phyloP scores from a whole-genome alignment of 352 stramenopile genomes.

The Phytophthora colocasiae region DNA sequence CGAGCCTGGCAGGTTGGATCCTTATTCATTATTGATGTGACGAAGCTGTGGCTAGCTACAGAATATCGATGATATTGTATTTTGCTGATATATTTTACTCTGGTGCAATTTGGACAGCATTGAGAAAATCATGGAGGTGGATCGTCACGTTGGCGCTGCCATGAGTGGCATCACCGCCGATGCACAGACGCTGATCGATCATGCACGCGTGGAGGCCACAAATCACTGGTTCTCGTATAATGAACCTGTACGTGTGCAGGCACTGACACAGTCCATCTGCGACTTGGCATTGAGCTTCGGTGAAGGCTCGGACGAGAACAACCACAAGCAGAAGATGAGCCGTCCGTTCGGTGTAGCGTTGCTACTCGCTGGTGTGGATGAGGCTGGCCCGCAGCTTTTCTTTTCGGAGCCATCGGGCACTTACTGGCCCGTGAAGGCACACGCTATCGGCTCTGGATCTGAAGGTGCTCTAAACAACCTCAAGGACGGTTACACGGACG shows the following conservation, averaged over 20 bases:
- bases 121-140: constrained; percentile 99
- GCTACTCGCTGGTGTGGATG: constrained; percentile 97
- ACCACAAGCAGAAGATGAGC: constrained; percentile 98
- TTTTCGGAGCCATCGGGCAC: constrained; percentile 98
- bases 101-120: constrained; percentile 78
- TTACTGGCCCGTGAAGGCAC: constrained; percentile 98
- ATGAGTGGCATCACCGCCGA: constrained; percentile 99
- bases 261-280: constrained; percentile 98
- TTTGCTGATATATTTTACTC: constrained; percentile 5
- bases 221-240: constrained; percentile 99
- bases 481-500: constrained; percentile 97
- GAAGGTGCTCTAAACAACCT: constrained; percentile 98
- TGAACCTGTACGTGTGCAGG: constrained; percentile 98
- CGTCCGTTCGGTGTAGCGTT: constrained; percentile 99
- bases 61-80: not conserved
- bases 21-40: too few relatives aligned
- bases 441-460: constrained; percentile 98
- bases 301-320: constrained; percentile 93
- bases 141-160: constrained; percentile 97
- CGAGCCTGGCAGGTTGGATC: constrained; percentile 86
- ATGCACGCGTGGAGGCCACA: constrained; percentile 98
- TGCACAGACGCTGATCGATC: constrained; percentile 98
- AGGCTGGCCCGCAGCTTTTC: constrained; percentile 94
- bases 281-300: constrained; percentile 98
- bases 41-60: not conserved